Evolutionary conservation across 2,329 filamentous ascomycete genomes (phyloP), one percentile per base, ranked within the genome.

Genomic region (Pestalotiopsis sp.): DNA sequence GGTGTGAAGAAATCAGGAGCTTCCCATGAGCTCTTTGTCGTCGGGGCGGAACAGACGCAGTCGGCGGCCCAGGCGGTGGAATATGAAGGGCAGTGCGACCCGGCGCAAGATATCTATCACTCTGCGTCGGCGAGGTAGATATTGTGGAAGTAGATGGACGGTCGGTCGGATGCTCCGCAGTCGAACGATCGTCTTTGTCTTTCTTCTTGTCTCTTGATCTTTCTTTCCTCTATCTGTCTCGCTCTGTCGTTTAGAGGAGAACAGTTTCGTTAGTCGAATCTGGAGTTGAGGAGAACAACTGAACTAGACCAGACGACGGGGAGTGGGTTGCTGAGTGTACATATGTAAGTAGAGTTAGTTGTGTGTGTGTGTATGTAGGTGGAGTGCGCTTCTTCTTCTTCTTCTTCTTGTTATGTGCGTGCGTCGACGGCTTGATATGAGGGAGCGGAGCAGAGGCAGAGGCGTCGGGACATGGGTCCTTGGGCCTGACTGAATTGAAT

Each of bases 251-350:
- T 27, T 20, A 59, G 31, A 39, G 59, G 13, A 12, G 73, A 70
- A 72, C 70, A 70, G 68, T 36, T 36, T 62, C 59, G 36, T 62
- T 62, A 62, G 64, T 56, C 23, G 49, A 57, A 41, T 66, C 56
- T 71, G 68, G 66, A 72, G 73, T 73, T 72, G 71, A 68, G 71
- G 67, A 68, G 74, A 70, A 70, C 68, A 6, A 52, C 31, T 36
- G 45, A 36, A 59, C 27, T 62, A 68, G 68, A 63, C 57, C 38
- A 39, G 31, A 45, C 65, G 68, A 69, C 68, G 72, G 65, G 68
- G 73, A 72, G 75, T 74, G 77, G 77, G 73, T 77, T 77, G 75
- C 23, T 20, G 73, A 74, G 75, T 74, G 71, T 78, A 78, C 76
- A 77, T 77, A 75, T 73, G 70, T 71, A 69, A 67, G 68, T 38